These are phyloP conservation scores for Fusarium sororula DNA, from an alignment of 2,329 filamentous ascomycete genomes.

Conservation along the genomic window DNA sequence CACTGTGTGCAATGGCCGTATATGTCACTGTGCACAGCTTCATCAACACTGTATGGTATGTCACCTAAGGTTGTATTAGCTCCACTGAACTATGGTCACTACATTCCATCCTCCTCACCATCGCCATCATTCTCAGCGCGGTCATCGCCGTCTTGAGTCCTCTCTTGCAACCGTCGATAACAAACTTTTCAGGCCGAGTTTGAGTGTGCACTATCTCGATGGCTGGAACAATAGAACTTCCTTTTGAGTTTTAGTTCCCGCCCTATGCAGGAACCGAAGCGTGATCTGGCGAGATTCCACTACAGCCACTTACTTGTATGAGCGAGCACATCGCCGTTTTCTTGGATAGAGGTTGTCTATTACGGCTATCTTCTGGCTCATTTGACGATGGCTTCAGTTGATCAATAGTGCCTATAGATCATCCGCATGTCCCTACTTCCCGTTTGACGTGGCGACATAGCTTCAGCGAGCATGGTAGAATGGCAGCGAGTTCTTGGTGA, in stretches of 20 bases:
- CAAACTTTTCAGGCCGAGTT: not conserved
- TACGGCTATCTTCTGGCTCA: not conserved
- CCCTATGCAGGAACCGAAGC: not conserved
- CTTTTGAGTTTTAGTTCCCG: not conserved
- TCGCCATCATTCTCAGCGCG: slow-evolving; percentile 3
- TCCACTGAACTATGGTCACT: slow-evolving; percentile 4
- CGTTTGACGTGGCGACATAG: not conserved
- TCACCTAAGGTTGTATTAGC: not conserved
- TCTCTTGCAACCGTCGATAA: slow-evolving; percentile 1
- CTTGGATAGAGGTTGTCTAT: too few species aligned
- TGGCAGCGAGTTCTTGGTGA: not conserved
- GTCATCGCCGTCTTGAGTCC: not conserved
- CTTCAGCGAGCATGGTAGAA: not conserved
- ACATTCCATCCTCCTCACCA: slow-evolving; percentile 24
- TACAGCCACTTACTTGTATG: not conserved
- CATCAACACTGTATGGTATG: not conserved
- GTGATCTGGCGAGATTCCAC: not conserved
- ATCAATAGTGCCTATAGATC: not conserved
- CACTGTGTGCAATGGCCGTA: fast-evolving
- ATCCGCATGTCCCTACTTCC: not conserved
- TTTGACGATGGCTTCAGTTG: too few species aligned
- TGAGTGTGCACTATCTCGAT: not conserved
- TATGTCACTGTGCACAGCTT: fast-evolving
- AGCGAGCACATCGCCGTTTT: not conserved
- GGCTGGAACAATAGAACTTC: not conserved